Evolutionary conservation across 1,284 basidiomycete species (phyloP), one percentile per base, ranked within the genome.

Genomic region (Malassezia caprae): DNA sequence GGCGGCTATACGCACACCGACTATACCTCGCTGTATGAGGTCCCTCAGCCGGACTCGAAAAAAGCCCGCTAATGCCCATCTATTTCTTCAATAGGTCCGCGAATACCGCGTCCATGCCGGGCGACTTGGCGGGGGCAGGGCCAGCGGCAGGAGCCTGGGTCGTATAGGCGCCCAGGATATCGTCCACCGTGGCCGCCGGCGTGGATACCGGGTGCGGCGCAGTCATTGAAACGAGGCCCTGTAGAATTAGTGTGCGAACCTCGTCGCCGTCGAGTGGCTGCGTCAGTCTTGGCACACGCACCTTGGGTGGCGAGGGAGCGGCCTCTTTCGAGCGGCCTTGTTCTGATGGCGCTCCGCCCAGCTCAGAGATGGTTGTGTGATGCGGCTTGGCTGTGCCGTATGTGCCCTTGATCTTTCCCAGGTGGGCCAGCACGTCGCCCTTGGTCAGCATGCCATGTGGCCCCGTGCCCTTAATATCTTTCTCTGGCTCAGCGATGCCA

Each of bases 11-110:
- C 94, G 5, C 88, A 87, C 1, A 84, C 98, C 24, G 85, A 93
- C 75, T 99, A 96, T 76, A 84, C 85, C 42, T 79, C 81, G 60
- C 73, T 98, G 70, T 96, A 91, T 75, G 91, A 94, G 71, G 81
- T 98, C 0, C 70, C 72, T 2, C 45, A 24, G 41, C 24, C 24
- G 24, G 15, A 43, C 19, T 13, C 13, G 15, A 43, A 43, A 43
- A 24, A 43, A n/a, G 41, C 23, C 15, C 5, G 4, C 8, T 27
- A 43, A 43, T 23, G 39, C 23, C 12, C 10, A 43, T 24, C 41
- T 27, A 28, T 21, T 19, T 40, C 41, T 27, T 43, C 8, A n/a
- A 7, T 28, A 43, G 41, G n/a, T 24, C 23, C 3, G 41, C 41
- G 4, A 43, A 24, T 11, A 28, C 41, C 5, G 15, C 12, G 11